Evolutionary conservation across 768 basidiomycete genomes (phyloP).

Genomic region (Tulasnella sp.): DNA sequence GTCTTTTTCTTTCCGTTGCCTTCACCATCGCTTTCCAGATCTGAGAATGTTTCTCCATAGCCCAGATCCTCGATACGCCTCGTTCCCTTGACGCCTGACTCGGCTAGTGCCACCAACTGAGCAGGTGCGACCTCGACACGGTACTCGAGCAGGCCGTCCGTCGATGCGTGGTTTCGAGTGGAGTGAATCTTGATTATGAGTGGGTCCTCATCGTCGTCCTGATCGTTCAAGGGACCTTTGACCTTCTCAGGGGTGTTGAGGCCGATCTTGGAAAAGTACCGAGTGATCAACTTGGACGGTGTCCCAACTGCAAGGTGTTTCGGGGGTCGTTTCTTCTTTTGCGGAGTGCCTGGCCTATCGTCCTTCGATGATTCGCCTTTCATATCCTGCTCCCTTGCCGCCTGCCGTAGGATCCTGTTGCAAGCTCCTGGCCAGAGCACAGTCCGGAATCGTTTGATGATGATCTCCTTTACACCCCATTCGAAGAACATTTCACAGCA

Average conservation of each 20-base stretch:
- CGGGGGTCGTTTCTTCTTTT: slow-evolving; percentile 43
- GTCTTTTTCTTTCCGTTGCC: slow-evolving; percentile 43
- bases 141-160: slow-evolving; percentile 74
- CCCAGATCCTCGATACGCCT: slow-evolving; percentile 56
- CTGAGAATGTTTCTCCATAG: slow-evolving; percentile 55
- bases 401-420: slow-evolving; percentile 70
- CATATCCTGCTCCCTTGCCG: slow-evolving; percentile 56
- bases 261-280: slow-evolving; percentile 57
- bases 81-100: slow-evolving; percentile 66
- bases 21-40: slow-evolving; percentile 32
- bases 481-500: slow-evolving; percentile 89
- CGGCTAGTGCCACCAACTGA: slow-evolving; percentile 65
- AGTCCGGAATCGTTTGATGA: slow-evolving; percentile 81
- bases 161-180: slow-evolving; percentile 66
- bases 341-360: slow-evolving; percentile 46
- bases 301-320: slow-evolving; percentile 48
- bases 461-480: slow-evolving; percentile 84
- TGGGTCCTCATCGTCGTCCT: slow-evolving; percentile 47
- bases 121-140: slow-evolving; percentile 75
- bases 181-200: slow-evolving; percentile 71
- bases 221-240: slow-evolving; percentile 39
- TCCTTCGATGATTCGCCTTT: slow-evolving; percentile 19
- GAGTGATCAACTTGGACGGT: slow-evolving; percentile 55
- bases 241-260: slow-evolving; percentile 41
- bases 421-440: slow-evolving; percentile 79